These are phyloP conservation scores for Wickerhamomyces chambardii DNA, from an alignment of 805 yeast genomes.

Conservation along the genomic window DNA sequence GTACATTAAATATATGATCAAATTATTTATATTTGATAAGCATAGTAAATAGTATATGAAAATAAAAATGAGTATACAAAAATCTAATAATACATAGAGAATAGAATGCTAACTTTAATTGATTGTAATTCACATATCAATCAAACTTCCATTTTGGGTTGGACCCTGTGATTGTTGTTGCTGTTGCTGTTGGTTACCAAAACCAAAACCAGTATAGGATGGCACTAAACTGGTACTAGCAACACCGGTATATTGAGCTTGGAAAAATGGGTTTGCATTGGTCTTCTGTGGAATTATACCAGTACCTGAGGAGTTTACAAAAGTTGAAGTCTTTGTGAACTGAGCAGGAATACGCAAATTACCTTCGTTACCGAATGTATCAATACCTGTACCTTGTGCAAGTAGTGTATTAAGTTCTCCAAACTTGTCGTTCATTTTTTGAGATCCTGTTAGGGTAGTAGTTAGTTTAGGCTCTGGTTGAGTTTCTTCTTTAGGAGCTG, in stretches of 20 bases:
- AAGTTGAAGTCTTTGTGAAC: slow-evolving; percentile 73
- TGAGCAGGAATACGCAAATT: slow-evolving; percentile 85
- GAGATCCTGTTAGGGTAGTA: slow-evolving; percentile 43
- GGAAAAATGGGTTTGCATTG: slow-evolving; percentile 32
- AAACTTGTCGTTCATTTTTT: slow-evolving; percentile 45
- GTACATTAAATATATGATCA: no score
- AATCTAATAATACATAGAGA: no score
- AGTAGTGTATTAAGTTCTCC: slow-evolving; percentile 71
- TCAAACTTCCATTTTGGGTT: slow-evolving; percentile 17
- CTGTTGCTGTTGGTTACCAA: slow-evolving; percentile 60
- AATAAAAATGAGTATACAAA: no score
- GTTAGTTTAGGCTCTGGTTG: slow-evolving; percentile 30
- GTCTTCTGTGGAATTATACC: slow-evolving; percentile 36
- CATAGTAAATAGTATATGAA: not conserved
- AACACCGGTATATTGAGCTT: slow-evolving; percentile 66
- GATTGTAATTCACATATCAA: slow-evolving; percentile 12
- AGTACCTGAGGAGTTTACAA: slow-evolving; percentile 84
- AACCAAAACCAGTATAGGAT: slow-evolving; percentile 89
- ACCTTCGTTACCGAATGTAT: slow-evolving; percentile 89
- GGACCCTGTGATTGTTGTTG: slow-evolving; percentile 7
- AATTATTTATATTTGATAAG: no score
- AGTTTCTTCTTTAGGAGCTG: slow-evolving; percentile 15
- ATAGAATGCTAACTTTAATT: no score
- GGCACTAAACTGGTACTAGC: slow-evolving; percentile 63
- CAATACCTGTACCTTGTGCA: slow-evolving; percentile 85